A percentile compares a stretch with the other conserved stretches of the same genome.
Conservation (phyloP, 495 filamentous ascomycete genomes). For the Talaromyces adpressus region DNA sequence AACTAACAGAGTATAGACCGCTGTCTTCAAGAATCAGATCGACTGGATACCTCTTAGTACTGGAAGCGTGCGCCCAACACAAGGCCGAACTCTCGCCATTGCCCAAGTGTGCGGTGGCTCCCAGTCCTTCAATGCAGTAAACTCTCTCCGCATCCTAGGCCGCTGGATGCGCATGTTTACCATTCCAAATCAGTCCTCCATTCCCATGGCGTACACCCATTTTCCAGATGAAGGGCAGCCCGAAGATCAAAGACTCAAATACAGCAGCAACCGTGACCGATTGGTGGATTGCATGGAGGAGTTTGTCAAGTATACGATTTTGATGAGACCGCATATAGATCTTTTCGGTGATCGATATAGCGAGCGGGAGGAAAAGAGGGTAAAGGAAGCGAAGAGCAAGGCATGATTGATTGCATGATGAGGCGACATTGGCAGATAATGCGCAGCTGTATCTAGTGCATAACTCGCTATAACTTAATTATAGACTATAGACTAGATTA, state of each 20-base stretch:
- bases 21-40: constrained; percentile 70
- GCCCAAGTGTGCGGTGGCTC: constrained; percentile 60
- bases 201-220: constrained; percentile 59
- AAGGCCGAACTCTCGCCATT: constrained; percentile 60
- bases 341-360: constrained; percentile 62
- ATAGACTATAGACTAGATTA: neutral
- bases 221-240: constrained; percentile 50
- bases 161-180: constrained; percentile 77
- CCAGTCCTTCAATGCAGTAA: constrained; percentile 71
- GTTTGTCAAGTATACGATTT: constrained; percentile 64
- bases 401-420: neutral
- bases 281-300: constrained; percentile 76
- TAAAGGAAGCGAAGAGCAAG: constrained; percentile 16
- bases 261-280: constrained; percentile 56
- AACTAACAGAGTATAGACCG: constrained; percentile 34
- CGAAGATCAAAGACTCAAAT: constrained; percentile 48
- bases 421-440: neutral
- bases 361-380: constrained; percentile 37
- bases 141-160: constrained; percentile 60
- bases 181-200: constrained; percentile 61
- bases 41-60: constrained; percentile 65
- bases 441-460: neutral
- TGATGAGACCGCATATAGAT: constrained; percentile 56
- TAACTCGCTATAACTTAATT: neutral
- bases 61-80: constrained; percentile 60